A percentile compares a stretch with the other conserved stretches of the same genome.
Evolutionary conservation across 805 yeast species (phyloP).

Genomic region (Saturnispora gosingensis): DNA sequence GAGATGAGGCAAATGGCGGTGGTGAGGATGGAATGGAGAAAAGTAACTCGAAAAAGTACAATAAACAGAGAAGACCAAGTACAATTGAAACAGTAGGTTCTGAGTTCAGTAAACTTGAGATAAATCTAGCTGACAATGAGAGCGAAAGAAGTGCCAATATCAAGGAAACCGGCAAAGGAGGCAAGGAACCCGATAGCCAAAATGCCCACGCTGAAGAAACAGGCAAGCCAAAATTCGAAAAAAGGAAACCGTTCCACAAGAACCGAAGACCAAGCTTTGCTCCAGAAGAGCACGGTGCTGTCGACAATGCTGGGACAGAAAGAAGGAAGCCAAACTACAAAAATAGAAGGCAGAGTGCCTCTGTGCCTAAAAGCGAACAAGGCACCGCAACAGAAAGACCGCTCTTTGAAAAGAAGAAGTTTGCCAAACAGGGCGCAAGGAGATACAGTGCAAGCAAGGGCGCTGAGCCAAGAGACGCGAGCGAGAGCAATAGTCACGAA

Average conservation of each 20-base stretch:
- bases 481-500: neutral
- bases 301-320: neutral
- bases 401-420: neutral
- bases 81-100: neutral
- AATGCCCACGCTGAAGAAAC: neutral
- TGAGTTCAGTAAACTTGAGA: neutral
- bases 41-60: neutral
- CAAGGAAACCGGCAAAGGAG: neutral
- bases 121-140: neutral
- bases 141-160: neutral
- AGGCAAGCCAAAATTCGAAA: neutral
- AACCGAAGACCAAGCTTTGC: neutral
- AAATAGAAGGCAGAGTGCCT: neutral
- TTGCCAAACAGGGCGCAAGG: neutral
- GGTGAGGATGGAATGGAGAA: neutral
- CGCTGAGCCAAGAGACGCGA: neutral
- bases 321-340: neutral
- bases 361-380: neutral
- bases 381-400: neutral
- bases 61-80: neutral
- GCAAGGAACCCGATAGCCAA: neutral
- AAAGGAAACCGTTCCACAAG: neutral
- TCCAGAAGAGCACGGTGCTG: neutral
- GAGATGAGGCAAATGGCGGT: neutral
- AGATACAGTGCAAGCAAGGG: neutral